Evolutionary conservation across 495 filamentous ascomycete species (phyloP), one percentile per base, ranked within the genome.

Genomic region (Sabuloglossum arenarium): DNA sequence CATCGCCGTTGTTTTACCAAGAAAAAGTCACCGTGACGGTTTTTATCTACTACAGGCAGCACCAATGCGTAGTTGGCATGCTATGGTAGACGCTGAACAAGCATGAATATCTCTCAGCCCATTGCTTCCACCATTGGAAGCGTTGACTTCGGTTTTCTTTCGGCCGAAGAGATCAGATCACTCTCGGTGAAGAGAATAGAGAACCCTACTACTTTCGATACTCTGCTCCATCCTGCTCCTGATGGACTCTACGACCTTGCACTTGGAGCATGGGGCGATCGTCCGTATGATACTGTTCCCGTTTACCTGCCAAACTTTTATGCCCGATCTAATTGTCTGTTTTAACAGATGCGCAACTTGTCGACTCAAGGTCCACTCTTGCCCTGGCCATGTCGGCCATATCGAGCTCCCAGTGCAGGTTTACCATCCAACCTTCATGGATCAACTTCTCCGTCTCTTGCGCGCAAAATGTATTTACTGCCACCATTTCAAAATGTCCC

Each of bases 361-460:
- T 66, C 82, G 86, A 60, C 73, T 88, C 61, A 79, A 78, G 60
- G 79, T 77, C 59, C 76, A 77, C 59, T 79, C 78, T 54, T 99
- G 91, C 67, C 88, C 91, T 10, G 93, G 93, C 58, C 93, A 99
- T 71, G 75, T 80, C 31, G 93, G 93, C 52, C 91, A 97, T 66
- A 93, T 99, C 66, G 87, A 95, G 60, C 79, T 99, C 27, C 89
- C 93, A 3, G 80, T 89, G 11, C 84, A 83, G 45, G 81, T 95
- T 52, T 99, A 96, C 65, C 90, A 96, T 70, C 84, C 88, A 25
- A 82, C 86, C 0, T 94, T 94, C 67, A 82, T 99, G 73, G 87
- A 93, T 65, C 90, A 95, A 67, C 72, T 85, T 54, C 75, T 89
- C 54, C 79, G 86, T 28, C 70, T 99, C 19, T 73, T 99, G 32